Evolutionary conservation across 495 filamentous ascomycete species (phyloP).

Genomic region (Lepidopterella palustris): DNA sequence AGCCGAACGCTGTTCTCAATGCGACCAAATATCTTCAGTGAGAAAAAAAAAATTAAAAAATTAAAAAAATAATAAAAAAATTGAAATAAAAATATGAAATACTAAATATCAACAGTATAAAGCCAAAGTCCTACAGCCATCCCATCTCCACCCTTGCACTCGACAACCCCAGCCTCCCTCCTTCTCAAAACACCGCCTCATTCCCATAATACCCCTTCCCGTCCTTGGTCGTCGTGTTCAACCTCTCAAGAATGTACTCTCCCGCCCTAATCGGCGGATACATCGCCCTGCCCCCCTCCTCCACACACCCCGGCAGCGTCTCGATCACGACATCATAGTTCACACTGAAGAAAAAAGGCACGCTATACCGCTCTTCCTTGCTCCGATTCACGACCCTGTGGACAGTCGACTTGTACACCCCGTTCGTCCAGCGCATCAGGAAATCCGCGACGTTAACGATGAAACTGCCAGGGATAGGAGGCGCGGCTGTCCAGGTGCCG

Average conservation of each 20-base stretch:
- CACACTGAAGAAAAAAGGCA: constrained; percentile 26
- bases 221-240: constrained; percentile 28
- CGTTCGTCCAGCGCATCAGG: constrained; percentile 26
- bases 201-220: constrained; percentile 10
- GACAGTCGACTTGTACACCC: constrained; percentile 16
- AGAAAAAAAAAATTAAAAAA: too few species aligned
- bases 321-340: constrained; percentile 18
- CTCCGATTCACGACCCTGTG: constrained; percentile 21
- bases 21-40: too few species aligned
- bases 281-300: constrained; percentile 16
- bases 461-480: constrained; percentile 39
- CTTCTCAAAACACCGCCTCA: background rate
- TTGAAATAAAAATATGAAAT: too few species aligned
- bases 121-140: background rate
- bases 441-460: constrained; percentile 27
- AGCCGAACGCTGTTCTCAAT: too few species aligned
- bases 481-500: constrained; percentile 41
- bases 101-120: too few species aligned
- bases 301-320: constrained; percentile 29
- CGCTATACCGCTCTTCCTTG: constrained; percentile 16
- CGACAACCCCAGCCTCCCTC: background rate
- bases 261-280: constrained; percentile 31
- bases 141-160: background rate
- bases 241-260: constrained; percentile 29
- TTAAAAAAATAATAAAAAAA: too few species aligned